A percentile compares a stretch with the other conserved stretches of the same genome.
Conservation (phyloP, 116 monocot genomes). For the Papilionanthe hybrid region DNA sequence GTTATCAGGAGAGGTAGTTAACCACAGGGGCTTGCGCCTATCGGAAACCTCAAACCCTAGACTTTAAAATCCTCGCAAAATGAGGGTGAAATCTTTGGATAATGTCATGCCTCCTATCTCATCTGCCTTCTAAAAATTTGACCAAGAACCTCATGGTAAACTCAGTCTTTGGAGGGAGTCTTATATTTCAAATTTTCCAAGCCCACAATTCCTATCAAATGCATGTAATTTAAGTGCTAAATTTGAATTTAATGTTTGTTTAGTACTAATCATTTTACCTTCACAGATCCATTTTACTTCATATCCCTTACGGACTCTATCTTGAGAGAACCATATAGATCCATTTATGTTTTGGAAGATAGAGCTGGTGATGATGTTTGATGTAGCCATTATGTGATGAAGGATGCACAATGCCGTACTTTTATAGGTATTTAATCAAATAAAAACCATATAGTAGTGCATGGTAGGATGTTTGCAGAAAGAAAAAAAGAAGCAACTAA, state of each 20-base stretch:
- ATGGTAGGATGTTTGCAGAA: neutral
- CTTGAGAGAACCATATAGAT: neutral
- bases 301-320: neutral
- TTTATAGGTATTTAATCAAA: neutral
- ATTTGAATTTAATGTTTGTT: neutral
- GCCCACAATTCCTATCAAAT: too few relatives aligned
- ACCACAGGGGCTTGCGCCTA: too few relatives aligned
- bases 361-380: neutral
- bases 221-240: neutral
- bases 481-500: neutral
- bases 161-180: too few relatives aligned
- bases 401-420: neutral
- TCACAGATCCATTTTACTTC: neutral
- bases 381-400: neutral
- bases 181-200: too few relatives aligned
- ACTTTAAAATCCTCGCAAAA: too few relatives aligned
- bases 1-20: too few relatives aligned
- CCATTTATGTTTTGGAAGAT: neutral
- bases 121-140: too few relatives aligned
- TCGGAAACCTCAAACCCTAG: too few relatives aligned
- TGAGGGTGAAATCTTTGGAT: too few relatives aligned
- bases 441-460: neutral
- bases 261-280: neutral
- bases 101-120: too few relatives aligned
- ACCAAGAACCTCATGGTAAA: too few relatives aligned